Evolutionary conservation across 257 asterid species (phyloP).

Genomic region (Gentiana straminea): DNA sequence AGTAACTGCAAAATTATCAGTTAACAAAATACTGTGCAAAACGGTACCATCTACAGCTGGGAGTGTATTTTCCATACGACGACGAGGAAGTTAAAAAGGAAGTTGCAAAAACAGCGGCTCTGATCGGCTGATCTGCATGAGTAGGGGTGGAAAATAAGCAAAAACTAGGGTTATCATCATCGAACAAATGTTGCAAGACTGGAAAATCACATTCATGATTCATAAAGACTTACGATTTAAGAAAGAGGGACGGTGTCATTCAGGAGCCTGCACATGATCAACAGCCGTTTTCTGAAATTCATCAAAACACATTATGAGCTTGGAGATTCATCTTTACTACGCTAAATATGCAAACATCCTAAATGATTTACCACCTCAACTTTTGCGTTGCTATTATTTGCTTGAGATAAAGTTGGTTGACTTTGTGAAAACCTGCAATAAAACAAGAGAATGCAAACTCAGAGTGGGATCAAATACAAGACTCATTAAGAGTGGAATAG

Average conservation of each 20-base stretch:
- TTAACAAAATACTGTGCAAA: neutral
- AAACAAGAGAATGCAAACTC: neutral
- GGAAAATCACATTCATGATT: neutral
- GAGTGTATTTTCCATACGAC: slow-evolving; percentile 2
- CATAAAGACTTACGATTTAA: slow-evolving; percentile 6
- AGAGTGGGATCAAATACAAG: neutral
- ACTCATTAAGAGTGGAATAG: neutral
- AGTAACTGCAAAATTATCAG: neutral
- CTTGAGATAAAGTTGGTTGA: slow-evolving; percentile 13
- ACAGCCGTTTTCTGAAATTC: slow-evolving; percentile 19
- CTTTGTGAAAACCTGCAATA: slow-evolving; percentile 31
- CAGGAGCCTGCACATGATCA: slow-evolving; percentile 19
- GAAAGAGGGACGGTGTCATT: slow-evolving; percentile 6
- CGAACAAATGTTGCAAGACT: too few relatives aligned
- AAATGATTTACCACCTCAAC: slow-evolving; percentile 12
- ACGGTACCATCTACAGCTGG: slow-evolving; percentile 4
- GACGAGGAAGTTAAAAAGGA: slow-evolving; percentile 1
- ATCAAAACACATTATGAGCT: neutral
- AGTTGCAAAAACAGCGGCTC: slow-evolving; percentile 8
- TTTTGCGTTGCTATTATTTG: slow-evolving; percentile 12
- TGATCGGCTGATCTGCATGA: slow-evolving; percentile 16
- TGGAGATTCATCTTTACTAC: neutral
- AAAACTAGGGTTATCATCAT: neutral
- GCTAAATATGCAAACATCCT: neutral
- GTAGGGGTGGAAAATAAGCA: neutral